Evolutionary conservation across 202 grass and related monocot species (phyloP).

Genomic region (Eragrostis tef): DNA sequence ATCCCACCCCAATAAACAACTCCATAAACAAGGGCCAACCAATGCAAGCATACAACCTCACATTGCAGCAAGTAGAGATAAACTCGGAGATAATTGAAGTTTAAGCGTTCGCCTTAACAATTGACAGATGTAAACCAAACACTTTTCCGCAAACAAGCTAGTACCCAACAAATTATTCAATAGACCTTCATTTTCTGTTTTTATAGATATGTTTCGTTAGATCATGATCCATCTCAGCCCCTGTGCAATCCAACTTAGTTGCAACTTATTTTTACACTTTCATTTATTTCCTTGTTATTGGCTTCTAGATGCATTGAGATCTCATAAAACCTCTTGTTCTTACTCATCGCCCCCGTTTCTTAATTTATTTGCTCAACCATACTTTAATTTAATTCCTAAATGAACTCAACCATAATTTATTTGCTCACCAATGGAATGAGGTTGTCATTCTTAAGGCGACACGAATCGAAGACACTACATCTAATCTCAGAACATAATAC

Average conservation of each 20-base stretch:
- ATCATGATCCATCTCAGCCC: background rate
- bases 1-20: background rate
- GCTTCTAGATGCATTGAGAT: background rate
- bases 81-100: conserved; percentile 28
- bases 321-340: background rate
- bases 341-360: background rate
- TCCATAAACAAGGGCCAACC: conserved; percentile 5
- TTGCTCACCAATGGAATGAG: background rate
- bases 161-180: background rate
- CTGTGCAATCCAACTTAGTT: conserved; percentile 17
- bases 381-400: conserved; percentile 11
- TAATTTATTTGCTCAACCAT: background rate
- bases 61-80: conserved; percentile 16
- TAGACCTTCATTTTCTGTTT: background rate
- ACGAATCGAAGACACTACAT: background rate
- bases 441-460: background rate
- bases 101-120: background rate
- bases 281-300: background rate
- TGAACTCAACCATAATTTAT: background rate
- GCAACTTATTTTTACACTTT: background rate
- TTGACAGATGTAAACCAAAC: conserved; percentile 10
- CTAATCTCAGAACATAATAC: conserved; percentile 10
- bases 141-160: conserved; percentile 13
- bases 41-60: conserved; percentile 1
- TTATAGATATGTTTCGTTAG: background rate